Evolutionary conservation across 1,284 basidiomycete genomes (phyloP), one percentile per base, ranked within the genome.

Genomic region (Papiliotrema fonsecae): DNA sequence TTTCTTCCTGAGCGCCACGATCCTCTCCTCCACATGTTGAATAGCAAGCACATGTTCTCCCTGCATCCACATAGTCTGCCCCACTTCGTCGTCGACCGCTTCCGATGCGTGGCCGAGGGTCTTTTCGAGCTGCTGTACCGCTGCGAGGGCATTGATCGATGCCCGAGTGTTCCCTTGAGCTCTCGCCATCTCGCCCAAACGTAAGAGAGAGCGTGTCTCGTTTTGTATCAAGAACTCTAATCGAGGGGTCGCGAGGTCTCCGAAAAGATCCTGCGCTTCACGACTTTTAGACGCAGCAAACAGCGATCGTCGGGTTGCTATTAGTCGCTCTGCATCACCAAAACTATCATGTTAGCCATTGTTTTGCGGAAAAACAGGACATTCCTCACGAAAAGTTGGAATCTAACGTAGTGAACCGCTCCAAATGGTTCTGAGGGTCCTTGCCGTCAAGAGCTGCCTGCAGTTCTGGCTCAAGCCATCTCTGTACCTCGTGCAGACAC

Each of bases 61-160:
- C 60, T 89, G 86, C 4, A 81, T 74, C 91, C 94, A 97, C 11
- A 97, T 78, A 6, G 97, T 90, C 48, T 85, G 82, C 2, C 93
- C 86, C 58, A 90, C 90, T 67, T 97, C 92, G 61, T 72, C 65
- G 27, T 68, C 56, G 3, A 61, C 62, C 13, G 51, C 53, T 25
- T 82, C 77, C 14, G 83, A 77, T 1, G 77, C 40, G 9, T 37
- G 32, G 3, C 58, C 16, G 10, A 6, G 13, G 4, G 26, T 53
- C 0, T 62, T 65, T 53, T 83, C 82, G 19, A 94, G 73, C 37
- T 75, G 76, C 57, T 86, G 84, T 0, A 90, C 88, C 26, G 82
- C 80, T 14, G 86, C 79, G 27, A 93, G 78, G 2, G 92, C 84
- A 58, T 96, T 97, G 43, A 97, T 75, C 0, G 94, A 87, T 39